Percentiles rank a stretch among this genome's conserved stretches.
Conservation (phyloP, 2,329 filamentous ascomycete species). For the Fusarium hostae region DNA sequence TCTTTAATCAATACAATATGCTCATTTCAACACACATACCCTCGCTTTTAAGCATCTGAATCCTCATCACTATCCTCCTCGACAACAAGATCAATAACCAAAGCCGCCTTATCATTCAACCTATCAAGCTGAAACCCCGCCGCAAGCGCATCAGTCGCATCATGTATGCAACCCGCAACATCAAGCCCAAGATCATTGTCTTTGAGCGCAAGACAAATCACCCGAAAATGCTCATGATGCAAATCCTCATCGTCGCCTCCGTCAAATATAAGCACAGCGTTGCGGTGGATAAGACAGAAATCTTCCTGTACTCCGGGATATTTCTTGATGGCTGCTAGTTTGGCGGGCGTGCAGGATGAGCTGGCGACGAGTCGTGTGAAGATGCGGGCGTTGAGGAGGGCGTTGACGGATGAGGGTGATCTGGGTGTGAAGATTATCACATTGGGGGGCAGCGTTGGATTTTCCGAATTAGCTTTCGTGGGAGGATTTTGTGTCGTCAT, state of each 20-base stretch:
- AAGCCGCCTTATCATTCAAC: constrained; percentile 6
- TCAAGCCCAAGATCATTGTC: constrained; percentile 16
- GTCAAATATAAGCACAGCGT: constrained; percentile 3
- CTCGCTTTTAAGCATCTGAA: neutral
- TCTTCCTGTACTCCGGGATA: neutral
- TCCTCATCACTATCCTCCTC: constrained; percentile 19
- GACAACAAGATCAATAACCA: constrained; percentile 16
- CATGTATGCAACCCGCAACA: constrained; percentile 16
- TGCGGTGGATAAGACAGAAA: constrained; percentile 8
- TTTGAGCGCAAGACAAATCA: constrained; percentile 17
- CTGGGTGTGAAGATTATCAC: constrained; percentile 8
- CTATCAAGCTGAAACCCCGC: constrained; percentile 13
- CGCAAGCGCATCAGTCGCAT: constrained; percentile 1
- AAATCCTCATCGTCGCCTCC: neutral
- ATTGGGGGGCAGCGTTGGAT: neutral
- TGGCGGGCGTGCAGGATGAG: neutral
- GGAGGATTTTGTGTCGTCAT: neutral
- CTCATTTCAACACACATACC: too few species aligned
- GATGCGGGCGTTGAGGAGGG: neutral
- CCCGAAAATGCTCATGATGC: constrained; percentile 15
- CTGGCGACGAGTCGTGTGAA: constrained; percentile 14
- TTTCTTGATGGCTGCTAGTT: constrained; percentile 5
- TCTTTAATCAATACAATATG: too few species aligned
- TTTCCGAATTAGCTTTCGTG: too few species aligned
- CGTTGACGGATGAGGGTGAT: neutral